Evolutionary conservation across 2,329 filamentous ascomycete species (phyloP).

Genomic region (Ciborinia camelliae): DNA sequence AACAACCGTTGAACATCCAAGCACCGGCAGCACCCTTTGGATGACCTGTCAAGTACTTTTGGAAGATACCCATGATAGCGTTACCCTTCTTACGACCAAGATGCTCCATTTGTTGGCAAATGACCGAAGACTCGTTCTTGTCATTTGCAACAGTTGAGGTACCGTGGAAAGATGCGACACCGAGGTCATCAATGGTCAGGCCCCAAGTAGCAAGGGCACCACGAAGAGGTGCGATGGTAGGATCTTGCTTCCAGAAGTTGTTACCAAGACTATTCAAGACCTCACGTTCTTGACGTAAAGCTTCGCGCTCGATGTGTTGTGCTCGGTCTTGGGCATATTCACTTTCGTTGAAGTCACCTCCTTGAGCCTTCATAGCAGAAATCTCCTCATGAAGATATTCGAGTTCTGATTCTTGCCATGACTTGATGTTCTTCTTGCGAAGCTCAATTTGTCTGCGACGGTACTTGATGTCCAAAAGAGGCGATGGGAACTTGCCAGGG

Average conservation of each 20-base stretch:
- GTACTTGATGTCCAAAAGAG: slow-evolving; percentile 96
- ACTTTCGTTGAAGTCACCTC: slow-evolving; percentile 70
- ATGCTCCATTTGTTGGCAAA: slow-evolving; percentile 93
- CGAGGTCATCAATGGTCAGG: slow-evolving; percentile 92
- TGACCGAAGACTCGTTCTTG: slow-evolving; percentile 98
- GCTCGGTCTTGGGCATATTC: slow-evolving; percentile 85
- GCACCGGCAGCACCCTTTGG: slow-evolving; percentile 98
- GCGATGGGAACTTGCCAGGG: slow-evolving; percentile 87
- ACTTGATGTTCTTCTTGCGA: slow-evolving; percentile 89
- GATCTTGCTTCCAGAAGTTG: slow-evolving; percentile 97
- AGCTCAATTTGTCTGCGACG: slow-evolving; percentile 91
- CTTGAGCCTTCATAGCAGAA: slow-evolving; percentile 81
- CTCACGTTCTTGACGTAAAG: slow-evolving; percentile 86
- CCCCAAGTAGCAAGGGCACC: slow-evolving; percentile 97
- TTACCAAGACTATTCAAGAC: slow-evolving; percentile 91
- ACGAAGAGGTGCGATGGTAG: slow-evolving; percentile 89
- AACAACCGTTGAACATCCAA: slow-evolving; percentile 99
- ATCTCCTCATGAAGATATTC: slow-evolving; percentile 92
- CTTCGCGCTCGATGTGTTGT: slow-evolving; percentile 82
- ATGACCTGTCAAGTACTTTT: slow-evolving; percentile 98
- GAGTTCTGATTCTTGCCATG: slow-evolving; percentile 93
- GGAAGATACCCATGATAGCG: slow-evolving; percentile 93
- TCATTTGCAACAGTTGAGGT: slow-evolving; percentile 98
- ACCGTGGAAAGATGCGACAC: slow-evolving; percentile 96
- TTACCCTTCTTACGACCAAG: slow-evolving; percentile 96